Evolutionary conservation across 139 green algal genomes (phyloP).

Genomic region (Spirogloea muscicola): DNA sequence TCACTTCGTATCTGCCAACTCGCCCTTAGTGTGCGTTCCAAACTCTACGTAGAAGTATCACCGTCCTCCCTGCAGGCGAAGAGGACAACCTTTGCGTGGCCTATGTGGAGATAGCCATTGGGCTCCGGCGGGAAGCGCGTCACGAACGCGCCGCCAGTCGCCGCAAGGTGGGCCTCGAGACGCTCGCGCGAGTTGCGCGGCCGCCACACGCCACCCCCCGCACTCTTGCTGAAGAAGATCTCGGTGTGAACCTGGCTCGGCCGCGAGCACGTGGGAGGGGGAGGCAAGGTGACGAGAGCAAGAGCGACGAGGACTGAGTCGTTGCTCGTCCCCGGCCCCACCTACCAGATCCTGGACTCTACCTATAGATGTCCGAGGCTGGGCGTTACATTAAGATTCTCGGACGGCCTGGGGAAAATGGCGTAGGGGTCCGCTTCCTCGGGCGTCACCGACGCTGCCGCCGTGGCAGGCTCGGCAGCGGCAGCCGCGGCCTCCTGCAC

Average conservation of each 20-base stretch:
- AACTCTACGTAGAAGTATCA: too few relatives aligned
- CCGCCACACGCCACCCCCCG: slow-evolving; percentile 68
- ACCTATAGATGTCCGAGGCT: background rate
- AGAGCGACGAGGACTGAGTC: too few relatives aligned
- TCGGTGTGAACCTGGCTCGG: slow-evolving; percentile 61
- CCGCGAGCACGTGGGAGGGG: slow-evolving; percentile 2
- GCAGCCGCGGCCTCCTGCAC: slow-evolving; percentile 13
- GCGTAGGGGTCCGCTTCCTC: slow-evolving; percentile 39
- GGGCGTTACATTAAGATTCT: slow-evolving; percentile 22
- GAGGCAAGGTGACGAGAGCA: too few relatives aligned
- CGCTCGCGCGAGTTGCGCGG: slow-evolving; percentile 77
- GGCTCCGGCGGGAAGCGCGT: slow-evolving; percentile 98
- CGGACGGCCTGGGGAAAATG: slow-evolving; percentile 45
- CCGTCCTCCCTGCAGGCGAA: too few relatives aligned
- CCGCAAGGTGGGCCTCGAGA: slow-evolving; percentile 72
- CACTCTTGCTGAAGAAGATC: slow-evolving; percentile 61
- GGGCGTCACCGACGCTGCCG: background rate
- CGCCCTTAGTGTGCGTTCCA: too few relatives aligned
- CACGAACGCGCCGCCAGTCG: slow-evolving; percentile 78
- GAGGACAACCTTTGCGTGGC: slow-evolving; percentile 86
- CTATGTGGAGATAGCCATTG: slow-evolving; percentile 87
- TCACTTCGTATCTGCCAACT: too few relatives aligned
- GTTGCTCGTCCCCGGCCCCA: too few relatives aligned
- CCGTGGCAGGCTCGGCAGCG: background rate
- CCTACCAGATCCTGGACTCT: too few relatives aligned